Evolutionary conservation across 2,329 filamentous ascomycete genomes (phyloP).

Genomic region (Neospermospora avenae): DNA sequence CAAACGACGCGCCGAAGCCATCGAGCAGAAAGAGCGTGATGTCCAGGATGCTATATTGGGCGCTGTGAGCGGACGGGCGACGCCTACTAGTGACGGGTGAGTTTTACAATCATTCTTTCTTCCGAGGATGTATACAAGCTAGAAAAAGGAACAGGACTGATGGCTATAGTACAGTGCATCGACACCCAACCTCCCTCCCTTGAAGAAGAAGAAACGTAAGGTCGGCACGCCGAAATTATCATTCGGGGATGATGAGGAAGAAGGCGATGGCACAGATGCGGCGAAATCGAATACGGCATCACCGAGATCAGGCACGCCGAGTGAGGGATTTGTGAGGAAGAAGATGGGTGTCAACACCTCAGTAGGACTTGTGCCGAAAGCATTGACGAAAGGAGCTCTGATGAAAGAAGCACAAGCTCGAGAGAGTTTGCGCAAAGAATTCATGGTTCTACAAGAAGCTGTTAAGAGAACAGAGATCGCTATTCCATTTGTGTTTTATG

Average conservation of each 20-base stretch:
- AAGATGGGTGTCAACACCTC: constrained; percentile 61
- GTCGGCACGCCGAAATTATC: constrained; percentile 49
- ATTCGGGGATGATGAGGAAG: constrained; percentile 55
- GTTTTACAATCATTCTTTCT: constrained; percentile 28
- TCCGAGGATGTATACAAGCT: background rate
- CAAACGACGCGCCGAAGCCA: constrained; percentile 90
- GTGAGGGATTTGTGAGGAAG: constrained; percentile 31
- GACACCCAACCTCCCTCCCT: constrained; percentile 39
- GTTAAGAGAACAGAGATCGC: constrained; percentile 87
- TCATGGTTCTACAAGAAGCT: constrained; percentile 75
- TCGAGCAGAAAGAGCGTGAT: constrained; percentile 85
- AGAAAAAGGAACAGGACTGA: constrained; percentile 22
- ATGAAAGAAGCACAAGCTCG: constrained; percentile 76
- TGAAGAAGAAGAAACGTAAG: constrained; percentile 45
- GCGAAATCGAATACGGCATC: constrained; percentile 22
- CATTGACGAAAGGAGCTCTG: constrained; percentile 71
- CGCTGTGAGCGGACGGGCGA: constrained; percentile 21
- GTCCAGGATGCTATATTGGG: constrained; percentile 59
- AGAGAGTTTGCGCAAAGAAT: constrained; percentile 74
- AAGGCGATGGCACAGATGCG: constrained; percentile 36
- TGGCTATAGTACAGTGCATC: constrained; percentile 37
- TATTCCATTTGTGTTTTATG: constrained; percentile 95
- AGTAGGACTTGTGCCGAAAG: constrained; percentile 66
- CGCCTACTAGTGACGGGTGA: constrained; percentile 55
- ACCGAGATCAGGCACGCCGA: constrained; percentile 34